Base-by-base conservation (phyloP, 805 yeast species). In the Priceomyces carsonii region DNA sequence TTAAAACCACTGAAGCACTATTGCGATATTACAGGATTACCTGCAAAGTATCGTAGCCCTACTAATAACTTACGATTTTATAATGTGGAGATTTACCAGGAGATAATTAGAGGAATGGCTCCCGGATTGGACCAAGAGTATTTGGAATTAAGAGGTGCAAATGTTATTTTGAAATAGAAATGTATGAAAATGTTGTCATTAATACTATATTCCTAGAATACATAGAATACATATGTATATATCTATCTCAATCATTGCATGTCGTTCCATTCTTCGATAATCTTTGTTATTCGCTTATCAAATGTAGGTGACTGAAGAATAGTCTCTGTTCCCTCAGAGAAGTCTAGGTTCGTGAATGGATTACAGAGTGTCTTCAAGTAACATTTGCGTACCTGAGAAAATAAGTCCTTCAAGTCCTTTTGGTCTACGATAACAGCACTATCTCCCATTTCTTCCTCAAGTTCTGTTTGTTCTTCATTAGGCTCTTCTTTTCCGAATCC, bases 121-220 rank as follows among this genome's bases (percentile, higher is more conserved):
- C 86, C 95, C 3, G 96, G 96, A 16, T 84, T 85, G 18, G 97
- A 91, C 60, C 98, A 91, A 62, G 95, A 89, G 59, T 91, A 89
- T 56, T 68, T 91, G 53, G 85, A 85, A 45, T 66, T 91, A 41
- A 73, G 98, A 48, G 87, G 85, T 35, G 98, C 96, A 25, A 85
- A 91, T 55, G 88, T 90, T 12, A 78, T 91, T 6, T 69, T 90
- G 56, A 80, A 85, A 55, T 68, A 44, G 35, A 10, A 8, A 13
- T 14, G 3, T 8, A 15, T 17, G 9, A 14, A 19, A 16, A 12
- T 12, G 5, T 18, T 29, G 25, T 29, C 33, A 18, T 19, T 7
- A 7, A 16, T 16, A 9, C 12, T 16, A n/a, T n/a, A 26, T 10
- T 4, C 8, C 5, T 6, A 8, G 8, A 8, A 21, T 8, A 23